phyloP scores from a whole-genome alignment of 2,329 filamentous ascomycete species.

The Ceratocystis papillata region DNA sequence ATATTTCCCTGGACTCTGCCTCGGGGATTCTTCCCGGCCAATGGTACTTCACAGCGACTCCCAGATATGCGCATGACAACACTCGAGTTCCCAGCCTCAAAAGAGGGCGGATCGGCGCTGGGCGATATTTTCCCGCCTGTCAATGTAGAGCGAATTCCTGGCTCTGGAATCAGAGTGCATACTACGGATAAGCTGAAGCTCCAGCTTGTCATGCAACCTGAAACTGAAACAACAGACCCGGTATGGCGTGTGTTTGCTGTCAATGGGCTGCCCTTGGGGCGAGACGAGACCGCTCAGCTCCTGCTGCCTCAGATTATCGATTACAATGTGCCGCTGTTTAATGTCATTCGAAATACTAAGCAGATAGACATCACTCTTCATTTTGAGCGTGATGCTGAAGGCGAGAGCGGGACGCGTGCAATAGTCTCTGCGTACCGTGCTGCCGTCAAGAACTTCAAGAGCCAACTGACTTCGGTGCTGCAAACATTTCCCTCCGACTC shows the following conservation, averaged over 20 bases:
- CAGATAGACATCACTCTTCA: conserved; percentile 63
- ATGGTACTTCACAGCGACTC: conserved; percentile 68
- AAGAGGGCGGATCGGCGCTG: conserved; percentile 34
- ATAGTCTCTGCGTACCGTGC: conserved; percentile 25
- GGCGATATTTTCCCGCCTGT: conserved; percentile 37
- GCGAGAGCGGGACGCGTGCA: conserved; percentile 19
- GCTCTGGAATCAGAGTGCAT: conserved; percentile 24
- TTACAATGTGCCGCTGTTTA: conserved; percentile 74
- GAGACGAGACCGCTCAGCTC: conserved; percentile 78
- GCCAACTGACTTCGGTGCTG: conserved; percentile 24
- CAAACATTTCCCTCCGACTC: conserved; percentile 22
- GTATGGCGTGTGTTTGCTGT: conserved; percentile 67
- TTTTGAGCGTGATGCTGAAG: conserved; percentile 25
- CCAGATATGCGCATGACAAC: conserved; percentile 58
- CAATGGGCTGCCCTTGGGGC: conserved; percentile 68
- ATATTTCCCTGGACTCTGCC: conserved; percentile 86
- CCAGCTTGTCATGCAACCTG: conserved; percentile 52
- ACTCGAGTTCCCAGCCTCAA: conserved; percentile 49
- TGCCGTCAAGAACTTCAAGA: conserved; percentile 25
- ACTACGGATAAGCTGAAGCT: conserved; percentile 49
- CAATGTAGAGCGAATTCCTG: conserved; percentile 26
- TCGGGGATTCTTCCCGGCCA: conserved; percentile 56
- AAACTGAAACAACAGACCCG: conserved; percentile 30
- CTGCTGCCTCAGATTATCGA: conserved; percentile 64
- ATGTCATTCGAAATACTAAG: conserved; percentile 59